Conservation (phyloP, 78 protist genomes). For the Trichosphaerium sp. region DNA sequence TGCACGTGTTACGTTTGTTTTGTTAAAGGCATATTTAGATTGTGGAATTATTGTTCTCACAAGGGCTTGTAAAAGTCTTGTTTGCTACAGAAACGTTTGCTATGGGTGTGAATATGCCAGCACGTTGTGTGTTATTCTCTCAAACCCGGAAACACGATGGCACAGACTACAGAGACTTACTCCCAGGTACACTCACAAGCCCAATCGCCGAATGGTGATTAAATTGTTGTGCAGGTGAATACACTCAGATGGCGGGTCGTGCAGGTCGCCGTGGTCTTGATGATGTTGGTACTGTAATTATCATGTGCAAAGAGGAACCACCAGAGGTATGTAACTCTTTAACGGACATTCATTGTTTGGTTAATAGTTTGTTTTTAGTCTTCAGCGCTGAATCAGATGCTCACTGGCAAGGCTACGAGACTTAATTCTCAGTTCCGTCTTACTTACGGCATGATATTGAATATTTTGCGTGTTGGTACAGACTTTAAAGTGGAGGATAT, state of each 20-base stretch:
- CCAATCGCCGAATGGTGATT: neutral
- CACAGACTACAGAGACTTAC: conserved; percentile 35
- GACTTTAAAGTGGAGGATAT: conserved; percentile 74
- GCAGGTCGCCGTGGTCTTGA: conserved; percentile 94
- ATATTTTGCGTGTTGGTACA: conserved; percentile 67
- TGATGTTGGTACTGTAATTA: conserved; percentile 73
- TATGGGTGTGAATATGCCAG: conserved; percentile 99
- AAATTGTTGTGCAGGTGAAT: conserved; percentile 81
- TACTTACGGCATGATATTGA: conserved; percentile 85
- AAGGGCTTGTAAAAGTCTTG: conserved; percentile 76
- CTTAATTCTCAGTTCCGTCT: conserved; percentile 71
- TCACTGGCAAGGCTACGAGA: conserved; percentile 52
- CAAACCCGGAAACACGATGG: conserved; percentile 80
- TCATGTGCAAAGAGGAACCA: conserved; percentile 47
- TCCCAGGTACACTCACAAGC: conserved; percentile 47
- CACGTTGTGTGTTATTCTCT: conserved; percentile 84
- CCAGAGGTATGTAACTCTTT: neutral
- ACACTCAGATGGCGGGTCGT: conserved; percentile 93
- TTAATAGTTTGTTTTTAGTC: neutral
- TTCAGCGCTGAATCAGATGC: conserved; percentile 19
- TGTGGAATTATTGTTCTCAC: conserved; percentile 84
- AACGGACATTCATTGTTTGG: neutral
- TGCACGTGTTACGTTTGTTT: neutral
- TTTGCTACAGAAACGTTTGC: conserved; percentile 99
- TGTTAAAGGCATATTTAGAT: conserved; percentile 6